These are phyloP conservation scores for Globisporangium yorkense DNA, from an alignment of 352 stramenopile genomes.

Conservation along the genomic window DNA sequence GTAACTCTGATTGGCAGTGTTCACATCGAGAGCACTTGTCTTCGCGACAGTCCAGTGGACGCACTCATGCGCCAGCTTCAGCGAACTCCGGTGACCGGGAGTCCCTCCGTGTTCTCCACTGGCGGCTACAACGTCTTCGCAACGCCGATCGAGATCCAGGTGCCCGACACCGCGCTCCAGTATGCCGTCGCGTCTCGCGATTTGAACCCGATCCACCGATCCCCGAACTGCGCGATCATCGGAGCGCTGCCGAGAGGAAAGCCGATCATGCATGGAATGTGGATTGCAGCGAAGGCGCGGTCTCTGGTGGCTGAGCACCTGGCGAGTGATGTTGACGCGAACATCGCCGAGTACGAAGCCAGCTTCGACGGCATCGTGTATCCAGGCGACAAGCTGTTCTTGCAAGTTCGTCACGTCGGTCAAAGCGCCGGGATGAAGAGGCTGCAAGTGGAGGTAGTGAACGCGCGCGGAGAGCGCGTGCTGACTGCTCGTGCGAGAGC, in stretches of 20 bases:
- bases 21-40: slow-evolving; percentile 27
- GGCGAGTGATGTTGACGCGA: slow-evolving; percentile 44
- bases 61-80: slow-evolving; percentile 34
- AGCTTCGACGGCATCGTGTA: slow-evolving; percentile 89
- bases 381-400: slow-evolving; percentile 68
- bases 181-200: slow-evolving; percentile 82
- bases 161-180: slow-evolving; percentile 48
- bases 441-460: slow-evolving; percentile 72
- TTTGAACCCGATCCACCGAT: slow-evolving; percentile 81
- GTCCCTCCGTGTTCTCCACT: slow-evolving; percentile 31
- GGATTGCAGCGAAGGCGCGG: slow-evolving; percentile 81
- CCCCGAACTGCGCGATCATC: slow-evolving; percentile 63
- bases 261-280: slow-evolving; percentile 88
- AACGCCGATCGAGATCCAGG: slow-evolving; percentile 56
- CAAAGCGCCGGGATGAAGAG: slow-evolving; percentile 60
- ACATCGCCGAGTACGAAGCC: slow-evolving; percentile 66
- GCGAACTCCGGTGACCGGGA: slow-evolving; percentile 10
- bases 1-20: slow-evolving; percentile 23
- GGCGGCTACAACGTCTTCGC: slow-evolving; percentile 65
- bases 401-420: slow-evolving; percentile 71
- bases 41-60: slow-evolving; percentile 43
- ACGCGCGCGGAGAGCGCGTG: slow-evolving; percentile 62
- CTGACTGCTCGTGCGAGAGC: slow-evolving; percentile 63
- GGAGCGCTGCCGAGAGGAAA: slow-evolving; percentile 62
- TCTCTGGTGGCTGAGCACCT: slow-evolving; percentile 55